phyloP scores from a whole-genome alignment of 2,329 filamentous ascomycete species.

The Neofusicoccum kwambonambiense region DNA sequence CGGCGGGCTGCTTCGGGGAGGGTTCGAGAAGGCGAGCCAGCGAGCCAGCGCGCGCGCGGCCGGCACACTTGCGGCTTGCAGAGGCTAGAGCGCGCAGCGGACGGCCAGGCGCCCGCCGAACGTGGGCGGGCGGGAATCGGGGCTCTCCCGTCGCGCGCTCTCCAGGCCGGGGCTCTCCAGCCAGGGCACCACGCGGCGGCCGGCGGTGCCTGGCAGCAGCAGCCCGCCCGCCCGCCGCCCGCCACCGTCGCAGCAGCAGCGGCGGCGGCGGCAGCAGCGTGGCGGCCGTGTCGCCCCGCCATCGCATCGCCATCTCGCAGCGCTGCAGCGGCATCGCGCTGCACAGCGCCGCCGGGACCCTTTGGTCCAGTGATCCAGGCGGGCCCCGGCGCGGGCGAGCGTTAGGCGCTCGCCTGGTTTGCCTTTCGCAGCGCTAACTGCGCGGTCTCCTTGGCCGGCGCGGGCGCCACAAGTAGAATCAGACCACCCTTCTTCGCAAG shows the following conservation, averaged over 20 bases:
- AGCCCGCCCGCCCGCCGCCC: not conserved
- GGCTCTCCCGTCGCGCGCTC: too few relatives aligned
- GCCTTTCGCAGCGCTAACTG: not conserved
- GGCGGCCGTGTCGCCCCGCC: too few relatives aligned
- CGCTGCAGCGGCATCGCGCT: too few relatives aligned
- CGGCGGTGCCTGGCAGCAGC: not conserved
- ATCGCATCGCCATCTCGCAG: too few relatives aligned
- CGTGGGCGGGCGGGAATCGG: too few relatives aligned
- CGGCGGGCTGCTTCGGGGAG: not conserved
- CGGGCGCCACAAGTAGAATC: constrained; percentile 3
- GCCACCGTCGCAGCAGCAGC: not conserved
- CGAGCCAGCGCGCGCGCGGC: not conserved
- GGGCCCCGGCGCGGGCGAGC: too few relatives aligned
- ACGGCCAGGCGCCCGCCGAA: too few relatives aligned
- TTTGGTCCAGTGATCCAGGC: too few relatives aligned
- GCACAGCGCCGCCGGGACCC: too few relatives aligned
- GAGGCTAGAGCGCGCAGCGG: not conserved
- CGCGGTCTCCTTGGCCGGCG: constrained; percentile 1
- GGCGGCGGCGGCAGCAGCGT: too few relatives aligned
- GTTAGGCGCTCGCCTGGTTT: not conserved
- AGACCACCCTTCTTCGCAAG: not conserved
- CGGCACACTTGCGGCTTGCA: not conserved
- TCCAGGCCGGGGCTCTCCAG: too few relatives aligned
- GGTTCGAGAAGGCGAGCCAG: constrained; percentile 1
- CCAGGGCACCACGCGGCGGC: not conserved